A percentile compares a stretch with the other conserved stretches of the same genome.
Evolutionary conservation across 257 asterid species (phyloP).

Genomic region (Solanum megistacrolobum): DNA sequence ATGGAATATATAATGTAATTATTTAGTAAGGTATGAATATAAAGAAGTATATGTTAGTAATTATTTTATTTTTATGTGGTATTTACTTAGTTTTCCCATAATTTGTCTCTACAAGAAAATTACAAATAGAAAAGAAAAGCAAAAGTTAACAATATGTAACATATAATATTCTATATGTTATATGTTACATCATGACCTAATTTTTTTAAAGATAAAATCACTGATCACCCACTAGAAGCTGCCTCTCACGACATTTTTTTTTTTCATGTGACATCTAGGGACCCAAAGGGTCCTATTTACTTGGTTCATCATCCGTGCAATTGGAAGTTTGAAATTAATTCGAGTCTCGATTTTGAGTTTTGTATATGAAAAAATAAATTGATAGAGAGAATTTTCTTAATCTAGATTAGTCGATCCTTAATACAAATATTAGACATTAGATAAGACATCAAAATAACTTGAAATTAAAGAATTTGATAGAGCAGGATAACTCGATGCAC

Average conservation of each 20-base stretch:
- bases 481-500: not conserved
- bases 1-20: too few species aligned
- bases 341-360: not conserved
- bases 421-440: too few species aligned
- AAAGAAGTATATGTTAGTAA: too few species aligned
- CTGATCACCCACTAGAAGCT: not conserved
- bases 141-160: not conserved
- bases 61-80: too few species aligned
- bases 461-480: not conserved
- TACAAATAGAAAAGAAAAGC: not conserved
- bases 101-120: not conserved
- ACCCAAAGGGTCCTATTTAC: not conserved
- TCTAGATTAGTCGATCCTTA: too few species aligned
- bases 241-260: not conserved
- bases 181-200: not conserved
- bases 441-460: too few species aligned
- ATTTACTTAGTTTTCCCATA: too few species aligned
- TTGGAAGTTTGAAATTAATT: not conserved
- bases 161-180: too few species aligned
- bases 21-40: too few species aligned
- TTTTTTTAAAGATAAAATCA: not conserved
- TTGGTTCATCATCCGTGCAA: not conserved
- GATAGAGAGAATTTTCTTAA: too few species aligned
- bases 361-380: too few species aligned
- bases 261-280: not conserved